Conservation (phyloP, 345 rosid species). For the Melaleuca alternifolia region DNA sequence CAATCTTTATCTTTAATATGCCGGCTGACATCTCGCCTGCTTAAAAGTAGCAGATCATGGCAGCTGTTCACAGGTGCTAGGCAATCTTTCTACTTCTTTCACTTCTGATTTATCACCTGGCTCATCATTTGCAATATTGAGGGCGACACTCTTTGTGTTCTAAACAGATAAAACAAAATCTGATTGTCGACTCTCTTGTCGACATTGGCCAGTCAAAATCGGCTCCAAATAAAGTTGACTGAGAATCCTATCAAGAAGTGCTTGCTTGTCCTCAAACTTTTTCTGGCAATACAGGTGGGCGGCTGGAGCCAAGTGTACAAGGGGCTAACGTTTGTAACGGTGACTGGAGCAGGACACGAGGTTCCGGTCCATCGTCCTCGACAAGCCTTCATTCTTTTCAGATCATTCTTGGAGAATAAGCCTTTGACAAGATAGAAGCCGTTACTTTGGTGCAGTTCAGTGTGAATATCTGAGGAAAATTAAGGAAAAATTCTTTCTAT, state of each 20-base stretch:
- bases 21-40: not conserved
- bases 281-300: constrained; percentile 47
- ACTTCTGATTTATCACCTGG: not conserved
- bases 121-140: not conserved
- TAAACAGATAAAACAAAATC: not conserved
- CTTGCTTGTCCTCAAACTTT: not conserved
- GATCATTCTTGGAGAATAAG: constrained; percentile 69
- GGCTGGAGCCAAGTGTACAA: constrained; percentile 94
- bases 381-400: constrained; percentile 77
- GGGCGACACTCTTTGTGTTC: not conserved
- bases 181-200: not conserved
- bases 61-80: not conserved
- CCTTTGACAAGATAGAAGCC: constrained; percentile 41
- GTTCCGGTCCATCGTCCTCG: constrained; percentile 85
- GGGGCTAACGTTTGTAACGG: constrained; percentile 77
- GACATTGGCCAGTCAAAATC: not conserved
- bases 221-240: not conserved
- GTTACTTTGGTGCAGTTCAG: not conserved
- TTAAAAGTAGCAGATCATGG: not conserved
- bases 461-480: not conserved
- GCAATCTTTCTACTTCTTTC: not conserved
- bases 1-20: not conserved
- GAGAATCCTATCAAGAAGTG: not conserved
- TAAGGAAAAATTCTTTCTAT: not conserved
- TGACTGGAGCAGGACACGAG: constrained; percentile 91